Base-by-base conservation (phyloP, 208 protist species). In the Tritrichomonas foetus region DNA sequence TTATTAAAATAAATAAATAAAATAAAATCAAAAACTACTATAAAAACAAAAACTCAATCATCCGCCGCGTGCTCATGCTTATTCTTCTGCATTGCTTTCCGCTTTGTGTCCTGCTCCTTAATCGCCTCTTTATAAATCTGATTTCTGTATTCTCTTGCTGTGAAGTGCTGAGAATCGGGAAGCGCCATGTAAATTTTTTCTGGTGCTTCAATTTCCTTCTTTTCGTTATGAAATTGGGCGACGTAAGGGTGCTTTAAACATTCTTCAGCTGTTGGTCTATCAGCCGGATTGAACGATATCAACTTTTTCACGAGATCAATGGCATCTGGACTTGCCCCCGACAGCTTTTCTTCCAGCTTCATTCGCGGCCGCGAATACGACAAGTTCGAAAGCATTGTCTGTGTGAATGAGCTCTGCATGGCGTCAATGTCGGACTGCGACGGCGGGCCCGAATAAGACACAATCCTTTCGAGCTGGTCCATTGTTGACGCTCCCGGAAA, bases 401-500 rank as follows among this genome's bases (percentile, higher is more conserved):
- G 74, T 16, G 55, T 69, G n/a, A 93, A 66, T 27, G 55, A 93
- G 33, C 27, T 66, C 20, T 66, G n/a, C 47, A 93, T 66, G 2
- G 49, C 25, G 2, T 57, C 82, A 27, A 93, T 93, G 8, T 93
- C 82, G 0, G 47, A 27, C 3, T 22, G 30, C 14, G 82, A 69
- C n/a, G 49, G 30, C 36, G 47, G 55, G 1, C 82, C 82, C 27
- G 55, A 47, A 47, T 53, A 57, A 27, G 20, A n/a, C 11, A 93
- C 47, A 66, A 93, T 66, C 39, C 82, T 57, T 39, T 93, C 82
- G 3, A 95, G 78, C 92, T 95, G 75, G 36, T 95, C 80, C 61
- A 95, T 82, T 53, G 94, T 57, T 36, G 93, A 93, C 11, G 44
- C 27, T 33, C 94, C 94, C 13, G 92, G 55, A 36, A 95, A 95